Conservation (phyloP, 176 grass and related monocot genomes). For the Phoenix dactylifera region DNA sequence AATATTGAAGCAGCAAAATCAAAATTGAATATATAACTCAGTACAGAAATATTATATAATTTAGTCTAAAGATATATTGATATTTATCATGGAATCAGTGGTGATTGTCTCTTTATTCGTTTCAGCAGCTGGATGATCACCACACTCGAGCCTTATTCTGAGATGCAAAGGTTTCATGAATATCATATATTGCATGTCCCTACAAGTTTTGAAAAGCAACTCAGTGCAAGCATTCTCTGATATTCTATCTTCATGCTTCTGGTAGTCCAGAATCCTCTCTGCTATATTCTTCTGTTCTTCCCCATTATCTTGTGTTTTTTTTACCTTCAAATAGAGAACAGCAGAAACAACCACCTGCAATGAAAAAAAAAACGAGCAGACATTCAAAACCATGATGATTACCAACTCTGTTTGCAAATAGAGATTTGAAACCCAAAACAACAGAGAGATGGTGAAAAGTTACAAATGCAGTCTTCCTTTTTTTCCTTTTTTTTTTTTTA, state of each 20-base stretch:
- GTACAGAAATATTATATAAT: too few relatives aligned
- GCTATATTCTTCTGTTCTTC: constrained; percentile 24
- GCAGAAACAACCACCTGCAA: constrained; percentile 62
- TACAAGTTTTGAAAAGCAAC: constrained; percentile 23
- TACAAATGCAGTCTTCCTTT: too few relatives aligned
- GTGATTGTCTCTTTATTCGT: constrained; percentile 73
- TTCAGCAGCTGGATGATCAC: constrained; percentile 52
- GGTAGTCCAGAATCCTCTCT: constrained; percentile 33
- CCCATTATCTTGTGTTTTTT: not conserved
- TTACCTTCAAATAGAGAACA: constrained; percentile 49
- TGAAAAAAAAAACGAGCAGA: too few relatives aligned
- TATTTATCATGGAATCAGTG: constrained; percentile 46
- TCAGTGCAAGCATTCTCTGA: constrained; percentile 24
- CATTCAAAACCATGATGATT: too few relatives aligned
- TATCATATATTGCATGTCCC: constrained; percentile 37
- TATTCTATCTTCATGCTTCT: not conserved
- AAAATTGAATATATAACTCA: too few relatives aligned
- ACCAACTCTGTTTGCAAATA: too few relatives aligned
- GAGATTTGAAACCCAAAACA: too few relatives aligned
- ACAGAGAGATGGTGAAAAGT: too few relatives aligned
- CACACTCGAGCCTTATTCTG: constrained; percentile 50
- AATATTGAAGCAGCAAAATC: too few relatives aligned
- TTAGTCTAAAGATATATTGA: constrained; percentile 42
- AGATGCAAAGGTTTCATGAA: constrained; percentile 52
- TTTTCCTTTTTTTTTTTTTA: too few relatives aligned